Base-by-base conservation (phyloP, 352 stramenopile species). In the Phytophthora citricola region DNA sequence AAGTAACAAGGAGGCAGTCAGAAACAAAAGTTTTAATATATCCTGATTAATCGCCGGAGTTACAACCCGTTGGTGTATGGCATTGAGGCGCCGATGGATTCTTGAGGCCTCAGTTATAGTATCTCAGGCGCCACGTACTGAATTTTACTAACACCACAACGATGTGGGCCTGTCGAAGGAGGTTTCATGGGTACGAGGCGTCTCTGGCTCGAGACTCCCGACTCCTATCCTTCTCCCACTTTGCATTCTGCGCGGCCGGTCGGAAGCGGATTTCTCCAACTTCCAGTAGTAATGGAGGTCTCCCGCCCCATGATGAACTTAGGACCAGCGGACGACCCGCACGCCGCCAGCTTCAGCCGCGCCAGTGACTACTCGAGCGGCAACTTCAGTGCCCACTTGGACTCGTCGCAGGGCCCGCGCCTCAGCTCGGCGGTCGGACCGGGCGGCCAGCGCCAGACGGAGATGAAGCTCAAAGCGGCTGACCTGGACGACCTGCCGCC, bases 391-490 rank as follows among this genome's bases (percentile, higher is more conserved):
- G 7, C 32, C 10, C 51, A 69, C 41, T n/a, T 76, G 34, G 68
- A 76, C 24, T 59, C 63, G 12, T 73, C 69, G 1, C 40, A 62
- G 20, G 61, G 44, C 3, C 55, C 51, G 26, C 69, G 66, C 2
- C 26, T 66, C 4, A 77, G 61, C 20, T 54, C 63, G 3, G 39
- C 51, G 1, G 57, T 49, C 27, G 65, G 36, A 5, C 43, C 43
- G 0, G 43, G 53, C 24, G 46, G 60, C 5, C 53, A 59, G 8
- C 79, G 77, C 8, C 65, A 70, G 54, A 91, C 79, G 9, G 79
- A 90, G 56, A 87, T 87, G 74, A 78, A 76, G 65, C 73, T 91
- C 58, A 79, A 65, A 56, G 79, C 79, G 11, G 56, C 76, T 1
- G 76, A 89, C 14, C 60, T 70, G 1, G 77, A 84, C 20, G 64